Base-by-base conservation (phyloP, 2,329 filamentous ascomycete species). In the Cordyceps fumosorosea region DNA sequence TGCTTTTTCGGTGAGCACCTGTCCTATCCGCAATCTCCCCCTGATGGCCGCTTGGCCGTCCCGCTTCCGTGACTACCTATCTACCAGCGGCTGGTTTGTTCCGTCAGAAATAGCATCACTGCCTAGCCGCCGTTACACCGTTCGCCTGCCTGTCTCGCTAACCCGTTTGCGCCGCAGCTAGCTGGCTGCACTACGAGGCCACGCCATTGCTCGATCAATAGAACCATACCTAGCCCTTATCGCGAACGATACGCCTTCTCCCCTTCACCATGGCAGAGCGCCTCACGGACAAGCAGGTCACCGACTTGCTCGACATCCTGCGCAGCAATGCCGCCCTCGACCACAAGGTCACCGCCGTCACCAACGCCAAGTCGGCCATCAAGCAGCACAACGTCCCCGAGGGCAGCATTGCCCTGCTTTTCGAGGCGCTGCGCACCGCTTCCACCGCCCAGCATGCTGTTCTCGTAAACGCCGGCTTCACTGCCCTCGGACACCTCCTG, bases 331-430 rank as follows among this genome's bases (percentile, higher is more conserved):
- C 83, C 44, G 81, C 85, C 55, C 79, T 90, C 68, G 89, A 93
- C 69, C 76, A 81, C 57, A 92, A 92, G 72, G 82, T 91, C 66
- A 80, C 85, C 66, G 83, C 84, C 60, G 84, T 96, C 68, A 90
- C 86, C 64, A 81, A 80, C 69, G 80, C 93, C 75, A 96, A 96
- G 77, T 92, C 90, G 50, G 85, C 87, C 73, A 96, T 96, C 80
- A 96, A 96, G 75, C 92, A 96, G 75, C 89, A 90, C 73, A 92
- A 92, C 78, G 90, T 96, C 52, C 91, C 91, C 64, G 91, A 96
- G 67, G 76, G 77, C 60, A 84, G 82, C 69, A 84, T 96, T 68
- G 77, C 85, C 29, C 80, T 85, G 63, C 85, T 96, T 66, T 96
- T 96, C 76, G 91, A 97, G 64, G 90, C 88, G 66, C 81, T 96